Conservation (phyloP, 2,329 filamentous ascomycete genomes). For the Fusarium sp. region DNA sequence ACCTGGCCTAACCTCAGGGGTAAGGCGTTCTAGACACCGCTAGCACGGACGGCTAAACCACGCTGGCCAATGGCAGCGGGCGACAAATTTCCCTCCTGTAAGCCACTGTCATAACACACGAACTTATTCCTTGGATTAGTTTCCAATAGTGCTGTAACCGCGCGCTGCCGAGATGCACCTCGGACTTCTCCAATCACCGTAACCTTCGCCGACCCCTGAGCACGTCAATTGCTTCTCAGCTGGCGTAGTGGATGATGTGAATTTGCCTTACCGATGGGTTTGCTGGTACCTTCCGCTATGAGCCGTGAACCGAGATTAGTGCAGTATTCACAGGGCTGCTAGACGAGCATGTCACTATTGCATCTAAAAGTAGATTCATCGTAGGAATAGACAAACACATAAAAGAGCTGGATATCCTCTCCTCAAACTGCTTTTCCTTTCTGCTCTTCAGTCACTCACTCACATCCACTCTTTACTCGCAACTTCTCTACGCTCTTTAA, state of each 20-base stretch:
- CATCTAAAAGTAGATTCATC: neutral
- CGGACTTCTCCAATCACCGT: neutral
- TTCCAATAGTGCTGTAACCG: neutral
- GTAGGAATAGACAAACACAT: neutral
- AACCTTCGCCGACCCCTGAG: neutral
- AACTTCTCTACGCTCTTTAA: slow-evolving; percentile 1
- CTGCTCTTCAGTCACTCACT: slow-evolving; percentile 22
- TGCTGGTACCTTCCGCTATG: neutral
- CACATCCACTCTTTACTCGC: slow-evolving; percentile 6
- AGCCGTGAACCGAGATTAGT: slow-evolving; percentile 4
- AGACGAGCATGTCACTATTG: neutral
- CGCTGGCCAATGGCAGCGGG: neutral
- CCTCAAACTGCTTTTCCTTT: neutral
- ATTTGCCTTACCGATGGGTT: neutral
- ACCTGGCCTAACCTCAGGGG: neutral
- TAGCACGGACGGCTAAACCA: neutral
- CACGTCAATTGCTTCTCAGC: neutral
- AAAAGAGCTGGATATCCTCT: slow-evolving; percentile 7
- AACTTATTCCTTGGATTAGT: neutral
- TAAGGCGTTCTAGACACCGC: neutral
- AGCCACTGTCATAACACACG: neutral
- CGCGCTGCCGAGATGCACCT: neutral
- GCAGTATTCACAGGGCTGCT: neutral
- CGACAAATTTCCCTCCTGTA: neutral
- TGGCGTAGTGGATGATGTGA: neutral